These are phyloP conservation scores for Volvariella surrecta DNA, from an alignment of 1,284 basidiomycete species.

Conservation along the genomic window DNA sequence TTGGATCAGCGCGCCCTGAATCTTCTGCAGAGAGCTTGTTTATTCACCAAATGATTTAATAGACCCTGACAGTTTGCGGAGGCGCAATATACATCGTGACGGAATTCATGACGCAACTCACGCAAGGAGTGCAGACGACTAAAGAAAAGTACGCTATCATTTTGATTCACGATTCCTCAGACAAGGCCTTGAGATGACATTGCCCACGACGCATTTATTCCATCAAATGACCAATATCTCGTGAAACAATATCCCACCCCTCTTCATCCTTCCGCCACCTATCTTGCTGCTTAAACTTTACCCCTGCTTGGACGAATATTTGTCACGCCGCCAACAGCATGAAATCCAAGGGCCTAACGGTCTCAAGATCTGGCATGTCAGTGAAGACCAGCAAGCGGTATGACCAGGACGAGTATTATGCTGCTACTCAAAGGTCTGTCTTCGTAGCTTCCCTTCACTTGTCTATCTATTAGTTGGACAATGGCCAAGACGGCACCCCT, in stretches of 20 bases:
- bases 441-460: not conserved
- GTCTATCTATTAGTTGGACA: not conserved
- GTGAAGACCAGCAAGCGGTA: slow-evolving; percentile 53
- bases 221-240: too few relatives aligned
- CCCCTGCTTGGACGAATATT: too few relatives aligned
- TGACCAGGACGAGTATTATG: slow-evolving; percentile 55
- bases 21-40: too few relatives aligned
- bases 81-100: slow-evolving; percentile 33
- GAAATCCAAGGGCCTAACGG: slow-evolving; percentile 42
- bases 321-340: slow-evolving; percentile 38
- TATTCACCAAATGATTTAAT: too few relatives aligned
- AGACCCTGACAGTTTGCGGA: slow-evolving; percentile 38
- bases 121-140: slow-evolving; percentile 30
- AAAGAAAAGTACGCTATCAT: slow-evolving; percentile 35
- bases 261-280: too few relatives aligned
- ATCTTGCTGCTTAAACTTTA: too few relatives aligned
- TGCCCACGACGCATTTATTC: too few relatives aligned
- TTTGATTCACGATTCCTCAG: too few relatives aligned
- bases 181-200: too few relatives aligned
- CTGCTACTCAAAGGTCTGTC: slow-evolving; percentile 61
- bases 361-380: slow-evolving; percentile 49
- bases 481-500: too few relatives aligned
- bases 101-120: slow-evolving; percentile 25
- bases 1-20: too few relatives aligned
- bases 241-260: too few relatives aligned